A percentile compares a stretch with the other conserved stretches of the same genome.
Evolutionary conservation across 139 green algal genomes (phyloP).

Genomic region (Spirogloea muscicola): DNA sequence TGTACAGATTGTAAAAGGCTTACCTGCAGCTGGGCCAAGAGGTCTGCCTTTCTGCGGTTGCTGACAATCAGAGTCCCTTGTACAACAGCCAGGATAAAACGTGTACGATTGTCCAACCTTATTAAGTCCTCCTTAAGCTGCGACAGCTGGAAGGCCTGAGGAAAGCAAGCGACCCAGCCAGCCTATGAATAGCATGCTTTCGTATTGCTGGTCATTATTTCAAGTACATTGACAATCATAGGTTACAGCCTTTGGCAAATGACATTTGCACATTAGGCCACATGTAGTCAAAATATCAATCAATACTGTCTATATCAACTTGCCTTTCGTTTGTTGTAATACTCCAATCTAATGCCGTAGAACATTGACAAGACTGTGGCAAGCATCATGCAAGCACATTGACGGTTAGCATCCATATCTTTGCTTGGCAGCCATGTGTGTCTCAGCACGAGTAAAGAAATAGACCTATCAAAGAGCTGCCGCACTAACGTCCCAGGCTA

Average conservation of each 20-base stretch:
- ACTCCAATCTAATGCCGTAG: conserved; percentile 76
- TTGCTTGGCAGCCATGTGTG: too few species aligned
- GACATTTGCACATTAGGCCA: background rate
- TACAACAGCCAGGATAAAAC: conserved; percentile 92
- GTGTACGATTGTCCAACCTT: conserved; percentile 73
- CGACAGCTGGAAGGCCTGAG: background rate
- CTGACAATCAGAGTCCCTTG: conserved; percentile 66
- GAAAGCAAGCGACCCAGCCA: background rate
- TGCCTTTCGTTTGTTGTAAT: conserved; percentile 72
- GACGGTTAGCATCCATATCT: too few species aligned
- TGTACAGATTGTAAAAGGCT: conserved; percentile 2
- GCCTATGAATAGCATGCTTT: too few species aligned
- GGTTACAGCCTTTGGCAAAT: too few species aligned
- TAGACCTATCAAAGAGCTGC: background rate
- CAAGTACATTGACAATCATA: too few species aligned
- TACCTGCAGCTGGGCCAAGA: conserved; percentile 73
- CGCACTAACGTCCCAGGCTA: background rate
- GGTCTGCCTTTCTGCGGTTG: conserved; percentile 75
- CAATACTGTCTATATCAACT: conserved; percentile 31
- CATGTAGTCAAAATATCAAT: background rate
- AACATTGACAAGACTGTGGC: conserved; percentile 74
- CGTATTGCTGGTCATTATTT: too few species aligned
- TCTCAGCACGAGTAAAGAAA: background rate
- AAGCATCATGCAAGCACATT: too few species aligned
- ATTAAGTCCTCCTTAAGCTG: conserved; percentile 61